Percentiles rank a stretch among this genome's conserved stretches.
These are phyloP conservation scores for Sarocladium kiliense DNA, from an alignment of 2,329 filamentous ascomycete species.

Conservation along the genomic window DNA sequence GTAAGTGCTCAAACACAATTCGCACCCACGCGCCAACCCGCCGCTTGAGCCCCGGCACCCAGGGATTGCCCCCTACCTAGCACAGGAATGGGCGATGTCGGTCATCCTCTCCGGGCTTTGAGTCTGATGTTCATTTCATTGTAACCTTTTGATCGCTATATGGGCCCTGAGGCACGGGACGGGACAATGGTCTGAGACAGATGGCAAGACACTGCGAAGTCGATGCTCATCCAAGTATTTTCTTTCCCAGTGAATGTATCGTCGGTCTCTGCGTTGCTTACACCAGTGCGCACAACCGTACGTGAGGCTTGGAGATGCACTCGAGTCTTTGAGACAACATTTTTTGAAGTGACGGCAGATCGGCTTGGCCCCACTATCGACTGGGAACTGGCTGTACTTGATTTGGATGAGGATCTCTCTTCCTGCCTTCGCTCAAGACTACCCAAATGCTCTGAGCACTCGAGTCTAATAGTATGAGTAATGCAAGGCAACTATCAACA, in stretches of 20 bases:
- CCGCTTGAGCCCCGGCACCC: slow-evolving; percentile 7
- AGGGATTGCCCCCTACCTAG: neutral
- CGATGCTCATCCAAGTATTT: neutral
- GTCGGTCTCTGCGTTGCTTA: neutral
- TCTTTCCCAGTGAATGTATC: neutral
- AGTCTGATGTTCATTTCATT: neutral
- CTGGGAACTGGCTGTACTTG: too few relatives aligned
- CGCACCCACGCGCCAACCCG: slow-evolving; percentile 8
- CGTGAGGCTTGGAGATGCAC: neutral
- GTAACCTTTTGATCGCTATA: neutral
- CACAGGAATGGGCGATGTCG: neutral
- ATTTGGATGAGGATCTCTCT: too few relatives aligned
- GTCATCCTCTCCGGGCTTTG: neutral
- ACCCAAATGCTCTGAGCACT: too few relatives aligned
- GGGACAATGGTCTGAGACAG: neutral
- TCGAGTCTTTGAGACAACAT: neutral
- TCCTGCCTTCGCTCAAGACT: too few relatives aligned
- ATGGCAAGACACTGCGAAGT: neutral
- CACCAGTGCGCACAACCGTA: too few relatives aligned
- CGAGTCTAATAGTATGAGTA: too few relatives aligned
- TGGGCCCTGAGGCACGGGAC: neutral
- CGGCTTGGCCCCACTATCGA: neutral
- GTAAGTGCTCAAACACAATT: slow-evolving; percentile 5
- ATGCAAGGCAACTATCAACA: too few relatives aligned
- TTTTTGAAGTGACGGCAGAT: neutral